Evolutionary conservation across 495 filamentous ascomycete species (phyloP), one percentile per base, ranked within the genome.

Genomic region (Xylaria scruposa): DNA sequence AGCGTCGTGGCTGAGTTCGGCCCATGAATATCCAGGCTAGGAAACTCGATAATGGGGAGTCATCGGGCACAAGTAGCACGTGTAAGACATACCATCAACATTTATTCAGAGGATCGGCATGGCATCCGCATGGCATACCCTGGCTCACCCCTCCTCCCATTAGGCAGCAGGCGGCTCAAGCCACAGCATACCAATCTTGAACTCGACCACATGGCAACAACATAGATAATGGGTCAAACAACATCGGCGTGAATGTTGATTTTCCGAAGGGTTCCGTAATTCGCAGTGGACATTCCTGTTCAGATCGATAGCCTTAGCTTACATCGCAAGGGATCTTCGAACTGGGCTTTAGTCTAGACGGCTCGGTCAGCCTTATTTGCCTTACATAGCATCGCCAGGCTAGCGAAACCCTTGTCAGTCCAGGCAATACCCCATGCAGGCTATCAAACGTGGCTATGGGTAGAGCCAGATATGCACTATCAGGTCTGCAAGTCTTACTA

Each of bases 361-460:
- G n/a, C 29, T 54, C 65, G 15, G 49, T 56, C 65, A 67, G 65
- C 65, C 65, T 67, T 67, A 67, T 56, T 56, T 26, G 36, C 47
- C 33, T 56, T 21, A 42, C 49, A 7, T 67, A 21, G 47, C 44
- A 67, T 67, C 4, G 13, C 31, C 29, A 1, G 29, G 31, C 31
- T 24, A 17, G 31, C n/a, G 6, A 38, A 10, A 67, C 24, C 63
- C 47, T 36, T 42, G 65, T 67, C 17, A 17, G 26, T 24, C 7
- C 15, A 56, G 65, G 49, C 36, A 21, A 56, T 17, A 19, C 4
- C 13, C 47, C 47, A 67, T 67, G 49, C 49, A 67, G 44, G 49
- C 49, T 67, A 56, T 42, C 13, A 15, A 31, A 42, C 49, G 65
- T 67, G 65, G 65, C 65, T 67, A 33, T 33, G 65, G 49, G 31